phyloP scores from a whole-genome alignment of 441 rosid genomes.

The Erysimum cheiri region DNA sequence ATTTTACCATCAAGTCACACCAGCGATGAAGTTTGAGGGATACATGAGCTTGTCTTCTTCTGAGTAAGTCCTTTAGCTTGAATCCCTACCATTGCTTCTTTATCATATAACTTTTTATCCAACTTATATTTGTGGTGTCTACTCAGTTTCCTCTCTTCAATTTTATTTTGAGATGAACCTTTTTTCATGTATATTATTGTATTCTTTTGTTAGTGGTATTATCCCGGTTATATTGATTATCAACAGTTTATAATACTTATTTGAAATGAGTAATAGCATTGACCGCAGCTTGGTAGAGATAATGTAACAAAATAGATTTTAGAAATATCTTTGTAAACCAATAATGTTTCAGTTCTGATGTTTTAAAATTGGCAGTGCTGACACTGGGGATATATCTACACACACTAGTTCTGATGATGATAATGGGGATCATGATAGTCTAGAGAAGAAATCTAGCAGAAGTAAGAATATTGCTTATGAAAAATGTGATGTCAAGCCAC shows the following conservation, averaged over 20 bases:
- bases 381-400: slow-evolving; percentile 42
- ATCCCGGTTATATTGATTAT: slow-evolving; percentile 1
- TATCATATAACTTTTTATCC: slow-evolving; percentile 1
- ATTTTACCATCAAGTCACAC: slow-evolving; percentile 77
- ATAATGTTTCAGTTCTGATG: slow-evolving; percentile 25
- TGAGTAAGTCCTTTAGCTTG: slow-evolving; percentile 63
- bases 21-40: slow-evolving; percentile 62
- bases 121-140: neutral
- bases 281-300: neutral
- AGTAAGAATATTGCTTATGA: slow-evolving; percentile 48
- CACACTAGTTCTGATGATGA: slow-evolving; percentile 49
- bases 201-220: neutral
- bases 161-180: neutral
- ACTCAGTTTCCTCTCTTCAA: slow-evolving; percentile 3
- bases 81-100: neutral
- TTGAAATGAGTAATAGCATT: slow-evolving; percentile 12
- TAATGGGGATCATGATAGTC: slow-evolving; percentile 52
- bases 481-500: slow-evolving; percentile 57
- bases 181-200: slow-evolving; percentile 17
- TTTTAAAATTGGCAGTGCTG: slow-evolving; percentile 52
- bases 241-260: neutral
- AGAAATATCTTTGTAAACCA: neutral
- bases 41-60: slow-evolving; percentile 50
- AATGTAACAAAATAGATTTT: neutral
- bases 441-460: slow-evolving; percentile 44